Base-by-base conservation (phyloP, 441 rosid genomes). In the Erodium trifolium region DNA sequence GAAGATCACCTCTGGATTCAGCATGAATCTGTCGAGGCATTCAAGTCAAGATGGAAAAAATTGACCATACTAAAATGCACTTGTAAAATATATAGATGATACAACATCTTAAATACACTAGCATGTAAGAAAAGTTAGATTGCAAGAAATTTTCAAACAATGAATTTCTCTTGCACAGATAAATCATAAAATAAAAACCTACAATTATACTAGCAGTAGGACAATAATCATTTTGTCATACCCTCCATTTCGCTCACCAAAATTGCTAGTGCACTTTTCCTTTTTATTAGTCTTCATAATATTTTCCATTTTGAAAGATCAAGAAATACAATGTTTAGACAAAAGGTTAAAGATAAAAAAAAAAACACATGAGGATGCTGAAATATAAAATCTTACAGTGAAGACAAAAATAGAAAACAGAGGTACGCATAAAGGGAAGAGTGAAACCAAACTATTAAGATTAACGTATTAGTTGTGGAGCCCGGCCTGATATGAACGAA, bases 1-100 rank as follows among this genome's bases (percentile, higher is more conserved):
- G 84, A 63, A 87, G 86, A 76, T 90, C 94, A 71, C 92, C 99
- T 83, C 98, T 86, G 77, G 92, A 83, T 76, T 90, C 89, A 60
- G 96, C 83, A 68, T 84, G 96, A 82, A 94, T 89, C 98, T 94
- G 86, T 70, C 70, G 77, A 65, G 34, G 68, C 37, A 65, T n/a
- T 65, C 18, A 65, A 34, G 27, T 65, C 18, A 37, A 65, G 34
- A 31, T 37, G n/a, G n/a, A 65, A 19, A 65, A 35, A 34, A 34
- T 34, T 16, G 37, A 37, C 27, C 49, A 12, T 10, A 14, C 45
- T 17, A 65, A 64, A 14, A 34, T 14, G 67, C 45, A 31, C n/a
- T 55, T 55, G 23, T 16, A 49, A 55, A 14, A 16, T 55, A 51
- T 23, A 29, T 63, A 14, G 37, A 63, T 63, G 66, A 41, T 49